phyloP scores from a whole-genome alignment of 345 rosid genomes.

The Psidium guajava region DNA sequence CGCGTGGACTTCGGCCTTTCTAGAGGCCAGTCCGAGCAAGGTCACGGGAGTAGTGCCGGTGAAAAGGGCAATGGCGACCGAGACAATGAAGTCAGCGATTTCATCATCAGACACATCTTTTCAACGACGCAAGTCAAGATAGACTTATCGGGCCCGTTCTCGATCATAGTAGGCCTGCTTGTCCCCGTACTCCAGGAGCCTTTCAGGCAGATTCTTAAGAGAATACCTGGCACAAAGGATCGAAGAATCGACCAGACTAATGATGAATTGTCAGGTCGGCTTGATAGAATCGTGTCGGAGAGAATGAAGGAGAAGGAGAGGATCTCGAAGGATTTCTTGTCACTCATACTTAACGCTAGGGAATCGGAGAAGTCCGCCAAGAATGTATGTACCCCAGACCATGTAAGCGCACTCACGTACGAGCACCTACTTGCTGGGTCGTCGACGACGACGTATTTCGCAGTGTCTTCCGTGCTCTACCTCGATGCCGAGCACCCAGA shows the following conservation, averaged over 20 bases:
- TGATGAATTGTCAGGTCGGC: conserved; percentile 33
- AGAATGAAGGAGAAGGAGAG: conserved; percentile 38
- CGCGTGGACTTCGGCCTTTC: conserved; percentile 75
- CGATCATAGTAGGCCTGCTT: conserved; percentile 62
- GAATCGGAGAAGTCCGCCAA: conserved; percentile 40
- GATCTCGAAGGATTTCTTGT: conserved; percentile 64
- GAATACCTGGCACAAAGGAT: conserved; percentile 85
- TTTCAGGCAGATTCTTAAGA: conserved; percentile 63
- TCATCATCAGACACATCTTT: conserved; percentile 70
- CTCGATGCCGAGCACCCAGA: conserved; percentile 59
- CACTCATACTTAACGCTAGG: conserved; percentile 53
- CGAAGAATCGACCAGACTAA: conserved; percentile 64
- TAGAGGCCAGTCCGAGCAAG: conserved; percentile 16
- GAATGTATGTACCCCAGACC: conserved; percentile 49
- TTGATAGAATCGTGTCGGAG: conserved; percentile 60
- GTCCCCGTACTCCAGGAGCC: conserved; percentile 79
- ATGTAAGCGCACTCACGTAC: conserved; percentile 74
- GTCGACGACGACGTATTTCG: conserved; percentile 73
- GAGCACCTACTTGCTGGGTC: conserved; percentile 95
- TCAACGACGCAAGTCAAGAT: conserved; percentile 90
- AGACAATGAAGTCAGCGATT: conserved; percentile 35
- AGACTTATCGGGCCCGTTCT: conserved; percentile 72
- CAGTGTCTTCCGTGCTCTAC: conserved; percentile 60
- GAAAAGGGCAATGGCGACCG: background rate
- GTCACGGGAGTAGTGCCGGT: background rate